Evolutionary conservation across 2,329 filamentous ascomycete genomes (phyloP), one percentile per base, ranked within the genome.

Genomic region (Sporothrix curviconia): DNA sequence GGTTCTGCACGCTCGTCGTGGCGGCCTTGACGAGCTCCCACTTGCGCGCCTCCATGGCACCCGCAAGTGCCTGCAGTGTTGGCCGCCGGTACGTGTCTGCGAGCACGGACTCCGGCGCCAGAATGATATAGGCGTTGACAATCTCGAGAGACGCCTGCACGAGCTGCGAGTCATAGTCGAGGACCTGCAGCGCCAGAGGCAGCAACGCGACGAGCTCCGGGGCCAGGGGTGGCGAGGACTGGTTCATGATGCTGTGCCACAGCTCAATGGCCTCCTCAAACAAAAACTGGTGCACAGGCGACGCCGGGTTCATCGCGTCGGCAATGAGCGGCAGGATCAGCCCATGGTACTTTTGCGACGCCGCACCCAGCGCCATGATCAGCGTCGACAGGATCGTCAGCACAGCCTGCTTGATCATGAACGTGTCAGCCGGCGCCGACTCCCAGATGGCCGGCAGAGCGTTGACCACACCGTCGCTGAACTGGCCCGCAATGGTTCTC

Each of bases 341-440:
- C 15, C 79, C 72, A 62, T 96, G 90, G 64, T 95, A 96, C 17
- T 85, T 80, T 60, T 86, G 80, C 4, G 90, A 94, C 9, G 87
- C 81, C 12, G 82, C 79, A 59, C 87, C 90, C 82, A 97, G 89
- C 1, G 92, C 88, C 67, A 85, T 85, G n/a, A 95, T 89, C 14
- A 99, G 78, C 2, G 90, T 86, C 1, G 89, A 80, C 53, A 97
- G 83, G 39, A 97, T 87, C 2, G 88, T 89, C 58, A 97, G 80
- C 54, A 97, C 91, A 1, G 90, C 85, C 71, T 96, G 92, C 71
- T 97, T 97, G 78, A 96, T 88, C 70, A 97, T 83, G 71, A 91
- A 90, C 66, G 94, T 89, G 60, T 95, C 87, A 2, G 76, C 72
- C 0, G 86, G 90, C 3, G 89, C 90, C 53, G 86, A 83, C 60